phyloP scores from a whole-genome alignment of 306 rosid genomes.

The Herpetospermum pedunculosum region DNA sequence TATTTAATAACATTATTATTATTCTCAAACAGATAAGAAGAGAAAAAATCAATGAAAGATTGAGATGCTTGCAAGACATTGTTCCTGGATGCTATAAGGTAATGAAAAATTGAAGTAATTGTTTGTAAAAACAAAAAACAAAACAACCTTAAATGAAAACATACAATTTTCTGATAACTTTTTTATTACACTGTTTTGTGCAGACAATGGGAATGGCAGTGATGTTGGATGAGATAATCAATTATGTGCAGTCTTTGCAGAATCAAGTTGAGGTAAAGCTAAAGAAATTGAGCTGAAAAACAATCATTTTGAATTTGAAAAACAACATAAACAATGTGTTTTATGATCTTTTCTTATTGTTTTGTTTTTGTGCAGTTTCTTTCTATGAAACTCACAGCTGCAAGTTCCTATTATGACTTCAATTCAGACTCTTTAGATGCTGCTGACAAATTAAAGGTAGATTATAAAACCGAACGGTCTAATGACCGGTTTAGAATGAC shows the following conservation, averaged over 20 bases:
- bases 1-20: not conserved
- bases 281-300: not conserved
- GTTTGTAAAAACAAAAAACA: not conserved
- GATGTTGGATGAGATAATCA: constrained; percentile 94
- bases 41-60: constrained; percentile 83
- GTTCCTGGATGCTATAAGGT: constrained; percentile 98
- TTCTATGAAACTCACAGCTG: constrained; percentile 87
- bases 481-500: no score
- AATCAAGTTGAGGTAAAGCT: constrained; percentile 81
- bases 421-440: constrained; percentile 70
- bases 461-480: not conserved
- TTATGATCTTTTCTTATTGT: not conserved
- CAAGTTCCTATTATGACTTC: constrained; percentile 71
- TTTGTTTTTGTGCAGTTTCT: constrained; percentile 54
- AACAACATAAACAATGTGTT: not conserved
- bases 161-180: not conserved
- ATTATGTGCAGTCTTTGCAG: constrained; percentile 94
- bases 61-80: constrained; percentile 73
- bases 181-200: not conserved
- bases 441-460: constrained; percentile 66
- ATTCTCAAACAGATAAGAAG: constrained; percentile 67
- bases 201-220: constrained; percentile 99
- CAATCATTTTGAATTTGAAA: not conserved
- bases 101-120: not conserved
- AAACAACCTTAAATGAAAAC: not conserved